Percentiles rank a stretch among this genome's conserved stretches.
Conservation (phyloP, 208 protist species). For the Leptomonas seymouri region DNA sequence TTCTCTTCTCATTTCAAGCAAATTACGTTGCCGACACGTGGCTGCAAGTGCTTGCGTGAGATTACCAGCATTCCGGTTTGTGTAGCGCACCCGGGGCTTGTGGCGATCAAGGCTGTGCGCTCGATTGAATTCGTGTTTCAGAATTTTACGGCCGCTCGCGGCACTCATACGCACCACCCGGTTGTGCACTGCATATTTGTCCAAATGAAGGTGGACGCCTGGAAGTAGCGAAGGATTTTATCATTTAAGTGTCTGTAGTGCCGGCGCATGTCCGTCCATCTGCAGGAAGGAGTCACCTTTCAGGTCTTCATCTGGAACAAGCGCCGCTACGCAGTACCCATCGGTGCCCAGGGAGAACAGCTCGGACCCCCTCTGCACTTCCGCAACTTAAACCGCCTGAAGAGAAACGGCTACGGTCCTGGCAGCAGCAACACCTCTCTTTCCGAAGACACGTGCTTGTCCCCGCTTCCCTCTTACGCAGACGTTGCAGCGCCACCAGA, state of each 20-base stretch:
- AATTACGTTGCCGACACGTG: background rate
- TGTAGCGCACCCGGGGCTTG: too few relatives aligned
- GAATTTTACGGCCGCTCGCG: too few relatives aligned
- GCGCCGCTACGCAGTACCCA: constrained; percentile 17
- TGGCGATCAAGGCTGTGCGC: too few relatives aligned
- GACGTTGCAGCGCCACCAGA: background rate
- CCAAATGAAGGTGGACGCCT: too few relatives aligned
- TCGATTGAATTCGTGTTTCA: too few relatives aligned
- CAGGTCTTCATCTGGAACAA: constrained; percentile 16
- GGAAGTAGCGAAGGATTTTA: background rate
- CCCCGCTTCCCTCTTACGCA: background rate
- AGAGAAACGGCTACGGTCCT: constrained; percentile 17
- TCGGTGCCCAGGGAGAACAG: constrained; percentile 9
- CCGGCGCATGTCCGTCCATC: background rate
- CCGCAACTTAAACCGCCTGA: constrained; percentile 10
- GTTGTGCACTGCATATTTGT: too few relatives aligned
- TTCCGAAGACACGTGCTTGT: background rate
- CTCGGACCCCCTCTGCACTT: constrained; percentile 9
- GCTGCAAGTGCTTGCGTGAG: too few relatives aligned
- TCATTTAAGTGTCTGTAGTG: background rate
- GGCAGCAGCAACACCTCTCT: constrained; percentile 14
- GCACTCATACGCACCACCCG: too few relatives aligned
- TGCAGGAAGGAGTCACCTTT: background rate
- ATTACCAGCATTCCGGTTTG: too few relatives aligned
- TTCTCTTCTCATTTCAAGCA: background rate